These are phyloP conservation scores for Trametes punicea DNA, from an alignment of 768 basidiomycete species.

Conservation along the genomic window DNA sequence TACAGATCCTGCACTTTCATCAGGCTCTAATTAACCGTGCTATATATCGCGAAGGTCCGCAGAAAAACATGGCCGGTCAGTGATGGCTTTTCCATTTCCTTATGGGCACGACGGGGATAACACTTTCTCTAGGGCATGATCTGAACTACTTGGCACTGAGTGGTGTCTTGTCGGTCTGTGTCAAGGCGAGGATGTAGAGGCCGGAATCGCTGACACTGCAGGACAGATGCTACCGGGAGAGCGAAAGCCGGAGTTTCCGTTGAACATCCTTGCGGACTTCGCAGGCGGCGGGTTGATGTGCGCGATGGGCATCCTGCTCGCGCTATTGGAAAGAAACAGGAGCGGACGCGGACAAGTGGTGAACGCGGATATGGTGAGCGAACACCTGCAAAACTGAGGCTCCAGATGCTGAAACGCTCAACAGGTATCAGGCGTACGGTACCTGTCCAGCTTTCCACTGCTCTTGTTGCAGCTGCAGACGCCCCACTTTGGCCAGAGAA, in stretches of 20 bases:
- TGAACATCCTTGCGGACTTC: constrained; percentile 80
- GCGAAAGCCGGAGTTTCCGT: constrained; percentile 65
- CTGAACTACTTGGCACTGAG: constrained; percentile 82
- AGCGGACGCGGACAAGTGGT: constrained; percentile 75
- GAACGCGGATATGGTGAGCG: constrained; percentile 69
- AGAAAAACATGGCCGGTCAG: constrained; percentile 75
- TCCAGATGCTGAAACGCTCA: not conserved
- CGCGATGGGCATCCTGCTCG: constrained; percentile 69
- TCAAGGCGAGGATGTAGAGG: too few relatives aligned
- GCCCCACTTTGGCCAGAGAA: constrained; percentile 2
- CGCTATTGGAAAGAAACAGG: constrained; percentile 61
- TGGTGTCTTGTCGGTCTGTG: constrained; percentile 62
- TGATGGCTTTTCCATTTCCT: not conserved
- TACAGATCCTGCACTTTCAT: not conserved
- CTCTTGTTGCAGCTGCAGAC: constrained; percentile 1
- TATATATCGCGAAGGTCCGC: constrained; percentile 44
- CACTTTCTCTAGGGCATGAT: constrained; percentile 58
- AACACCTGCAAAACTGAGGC: not conserved
- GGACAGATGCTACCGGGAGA: constrained; percentile 65
- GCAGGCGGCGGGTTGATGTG: constrained; percentile 78
- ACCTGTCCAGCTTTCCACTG: constrained; percentile 71
- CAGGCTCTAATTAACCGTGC: not conserved
- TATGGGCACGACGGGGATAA: not conserved
- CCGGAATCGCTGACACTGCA: not conserved
- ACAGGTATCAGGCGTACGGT: constrained; percentile 78